phyloP scores from a whole-genome alignment of 495 filamentous ascomycete genomes.

The Daldinia caldariorum region DNA sequence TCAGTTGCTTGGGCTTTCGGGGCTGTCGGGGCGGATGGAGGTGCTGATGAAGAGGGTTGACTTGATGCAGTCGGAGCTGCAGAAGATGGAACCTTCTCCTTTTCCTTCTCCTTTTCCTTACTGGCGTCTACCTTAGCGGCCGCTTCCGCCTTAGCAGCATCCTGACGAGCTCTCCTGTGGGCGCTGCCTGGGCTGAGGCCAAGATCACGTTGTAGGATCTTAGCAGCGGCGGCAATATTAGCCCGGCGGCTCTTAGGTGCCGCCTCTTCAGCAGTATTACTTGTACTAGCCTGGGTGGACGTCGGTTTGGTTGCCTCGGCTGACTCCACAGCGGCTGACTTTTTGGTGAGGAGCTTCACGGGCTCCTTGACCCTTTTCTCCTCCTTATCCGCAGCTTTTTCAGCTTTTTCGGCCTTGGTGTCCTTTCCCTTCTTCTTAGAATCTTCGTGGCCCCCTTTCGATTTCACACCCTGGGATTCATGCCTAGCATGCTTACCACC shows the following conservation, averaged over 20 bases:
- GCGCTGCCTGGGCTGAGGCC: conserved; percentile 75
- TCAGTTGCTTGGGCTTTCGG: conserved; percentile 45
- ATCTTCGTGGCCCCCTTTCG: conserved; percentile 66
- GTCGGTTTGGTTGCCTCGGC: conserved; percentile 58
- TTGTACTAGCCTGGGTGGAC: conserved; percentile 49
- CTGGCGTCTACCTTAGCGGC: conserved; percentile 50
- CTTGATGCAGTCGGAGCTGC: conserved; percentile 35
- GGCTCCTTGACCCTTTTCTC: conserved; percentile 73
- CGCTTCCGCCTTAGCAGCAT: conserved; percentile 62
- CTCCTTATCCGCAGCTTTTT: conserved; percentile 56
- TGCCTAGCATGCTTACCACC: conserved; percentile 60
- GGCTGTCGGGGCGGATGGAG: conserved; percentile 43
- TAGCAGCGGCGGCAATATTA: conserved; percentile 77
- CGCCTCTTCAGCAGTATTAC: conserved; percentile 47
- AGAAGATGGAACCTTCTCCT: conserved; percentile 42
- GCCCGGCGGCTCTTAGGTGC: conserved; percentile 65
- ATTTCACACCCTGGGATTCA: conserved; percentile 54
- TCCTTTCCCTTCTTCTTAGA: conserved; percentile 68
- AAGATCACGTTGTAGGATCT: conserved; percentile 89
- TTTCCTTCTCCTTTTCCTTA: conserved; percentile 51
- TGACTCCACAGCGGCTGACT: conserved; percentile 63
- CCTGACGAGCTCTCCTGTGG: conserved; percentile 62
- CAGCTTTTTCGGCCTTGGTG: conserved; percentile 64
- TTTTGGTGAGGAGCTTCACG: conserved; percentile 81
- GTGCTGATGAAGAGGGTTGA: conserved; percentile 36